Percentiles rank a stretch among this genome's conserved stretches.
phyloP scores from a whole-genome alignment of 2,329 filamentous ascomycete genomes.

The Thielaviopsis cerberus region DNA sequence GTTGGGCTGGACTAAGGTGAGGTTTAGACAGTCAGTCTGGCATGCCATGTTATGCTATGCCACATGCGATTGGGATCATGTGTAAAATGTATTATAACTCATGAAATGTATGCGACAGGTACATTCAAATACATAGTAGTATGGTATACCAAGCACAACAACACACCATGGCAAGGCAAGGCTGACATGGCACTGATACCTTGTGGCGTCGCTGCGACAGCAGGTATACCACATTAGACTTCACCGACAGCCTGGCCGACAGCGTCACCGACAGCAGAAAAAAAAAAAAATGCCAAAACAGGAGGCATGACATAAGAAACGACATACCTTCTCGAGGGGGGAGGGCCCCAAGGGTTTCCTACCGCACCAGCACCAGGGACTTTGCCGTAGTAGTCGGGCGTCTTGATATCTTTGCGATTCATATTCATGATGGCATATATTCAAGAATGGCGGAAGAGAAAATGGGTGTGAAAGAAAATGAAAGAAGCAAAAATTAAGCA shows the following conservation, averaged over 20 bases:
- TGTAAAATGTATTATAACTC: neutral
- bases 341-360: slow-evolving; percentile 10
- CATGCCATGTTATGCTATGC: neutral
- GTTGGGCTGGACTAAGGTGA: neutral
- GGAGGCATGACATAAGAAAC: neutral
- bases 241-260: neutral
- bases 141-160: neutral
- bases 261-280: neutral
- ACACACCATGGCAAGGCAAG: neutral
- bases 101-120: neutral
- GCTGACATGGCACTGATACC: neutral
- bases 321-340: slow-evolving; percentile 10
- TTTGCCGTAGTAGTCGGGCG: slow-evolving; percentile 10
- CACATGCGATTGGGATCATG: neutral
- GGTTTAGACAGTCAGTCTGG: neutral
- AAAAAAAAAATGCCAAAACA: neutral
- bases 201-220: neutral
- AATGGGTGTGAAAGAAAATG: neutral
- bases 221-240: neutral
- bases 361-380: slow-evolving; percentile 6
- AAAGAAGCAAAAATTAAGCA: neutral
- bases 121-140: neutral
- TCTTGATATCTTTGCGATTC: slow-evolving; percentile 12
- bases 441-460: neutral
- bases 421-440: slow-evolving; percentile 8